Conservation (phyloP, 2,329 filamentous ascomycete species). For the Chrysoporthe austroafricana region DNA sequence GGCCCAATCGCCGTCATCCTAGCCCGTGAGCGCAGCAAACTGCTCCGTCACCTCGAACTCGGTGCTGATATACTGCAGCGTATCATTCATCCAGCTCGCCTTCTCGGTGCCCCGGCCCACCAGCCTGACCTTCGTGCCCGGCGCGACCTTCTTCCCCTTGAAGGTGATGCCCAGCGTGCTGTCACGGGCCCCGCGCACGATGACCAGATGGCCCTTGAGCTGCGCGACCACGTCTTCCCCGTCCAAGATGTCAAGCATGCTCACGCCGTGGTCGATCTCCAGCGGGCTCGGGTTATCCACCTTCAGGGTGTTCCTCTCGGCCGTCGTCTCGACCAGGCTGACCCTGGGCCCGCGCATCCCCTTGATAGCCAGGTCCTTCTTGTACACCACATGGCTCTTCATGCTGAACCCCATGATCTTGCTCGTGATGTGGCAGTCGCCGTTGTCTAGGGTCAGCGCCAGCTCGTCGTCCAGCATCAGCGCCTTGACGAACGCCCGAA, state of each 20-base stretch:
- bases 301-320: constrained; percentile 33
- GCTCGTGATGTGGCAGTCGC: constrained; percentile 34
- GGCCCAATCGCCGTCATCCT: background rate
- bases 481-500: constrained; percentile 38
- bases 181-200: constrained; percentile 36
- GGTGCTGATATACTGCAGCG: constrained; percentile 28
- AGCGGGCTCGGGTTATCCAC: constrained; percentile 38
- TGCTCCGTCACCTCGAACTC: constrained; percentile 19
- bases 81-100: constrained; percentile 31
- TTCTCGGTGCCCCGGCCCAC: constrained; percentile 28
- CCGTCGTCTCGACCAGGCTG: constrained; percentile 30
- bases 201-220: constrained; percentile 37
- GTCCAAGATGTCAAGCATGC: constrained; percentile 39
- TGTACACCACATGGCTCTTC: constrained; percentile 33
- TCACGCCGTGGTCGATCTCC: constrained; percentile 38
- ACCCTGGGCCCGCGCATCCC: constrained; percentile 36
- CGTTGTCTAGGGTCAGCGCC: constrained; percentile 37
- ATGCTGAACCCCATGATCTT: constrained; percentile 32
- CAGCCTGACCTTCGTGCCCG: constrained; percentile 20
- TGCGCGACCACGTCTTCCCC: constrained; percentile 33
- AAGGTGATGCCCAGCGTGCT: constrained; percentile 33
- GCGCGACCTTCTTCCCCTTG: constrained; percentile 20
- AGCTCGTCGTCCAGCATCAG: constrained; percentile 37
- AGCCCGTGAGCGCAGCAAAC: constrained; percentile 17
- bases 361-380: constrained; percentile 36